Conservation (phyloP, 2,329 filamentous ascomycete species). For the Diplodia corticola region DNA sequence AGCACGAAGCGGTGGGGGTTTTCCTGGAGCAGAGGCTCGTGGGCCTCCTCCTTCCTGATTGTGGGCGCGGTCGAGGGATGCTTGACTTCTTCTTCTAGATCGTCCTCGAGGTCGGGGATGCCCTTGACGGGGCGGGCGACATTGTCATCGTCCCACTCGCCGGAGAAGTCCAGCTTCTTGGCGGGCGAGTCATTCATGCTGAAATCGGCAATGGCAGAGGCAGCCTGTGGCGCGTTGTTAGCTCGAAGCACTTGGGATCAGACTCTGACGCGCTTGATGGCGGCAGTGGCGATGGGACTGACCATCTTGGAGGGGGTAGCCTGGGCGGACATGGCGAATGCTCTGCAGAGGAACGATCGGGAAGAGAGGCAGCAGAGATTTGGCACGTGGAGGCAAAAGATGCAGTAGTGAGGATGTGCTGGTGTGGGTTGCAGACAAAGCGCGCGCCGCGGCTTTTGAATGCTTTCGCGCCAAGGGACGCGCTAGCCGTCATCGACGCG, state of each 20-base stretch:
- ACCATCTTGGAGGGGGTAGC: constrained; percentile 72
- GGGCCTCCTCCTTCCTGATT: constrained; percentile 66
- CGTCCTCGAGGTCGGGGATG: constrained; percentile 46
- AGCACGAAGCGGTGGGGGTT: constrained; percentile 96
- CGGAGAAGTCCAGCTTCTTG: constrained; percentile 84
- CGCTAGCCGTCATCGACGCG: constrained; percentile 20
- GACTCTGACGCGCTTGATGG: constrained; percentile 35
- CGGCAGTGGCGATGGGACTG: constrained; percentile 36
- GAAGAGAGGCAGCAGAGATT: not conserved
- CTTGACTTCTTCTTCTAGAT: constrained; percentile 38
- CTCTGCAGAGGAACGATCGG: constrained; percentile 6
- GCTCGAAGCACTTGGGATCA: constrained; percentile 35
- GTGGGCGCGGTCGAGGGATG: constrained; percentile 57
- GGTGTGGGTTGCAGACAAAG: constrained; percentile 3
- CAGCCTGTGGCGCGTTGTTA: constrained; percentile 62
- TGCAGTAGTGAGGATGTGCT: constrained; percentile 17
- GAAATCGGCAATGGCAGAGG: constrained; percentile 80
- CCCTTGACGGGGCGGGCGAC: constrained; percentile 58
- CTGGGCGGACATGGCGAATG: constrained; percentile 68
- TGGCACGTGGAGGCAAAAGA: not conserved
- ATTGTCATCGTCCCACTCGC: constrained; percentile 49
- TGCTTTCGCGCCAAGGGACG: constrained; percentile 14
- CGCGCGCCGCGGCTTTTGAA: constrained; percentile 14
- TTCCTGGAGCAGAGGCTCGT: constrained; percentile 91
- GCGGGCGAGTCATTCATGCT: constrained; percentile 85